Evolutionary conservation across 306 rosid genomes (phyloP).

Genomic region (Rosa multiflora): DNA sequence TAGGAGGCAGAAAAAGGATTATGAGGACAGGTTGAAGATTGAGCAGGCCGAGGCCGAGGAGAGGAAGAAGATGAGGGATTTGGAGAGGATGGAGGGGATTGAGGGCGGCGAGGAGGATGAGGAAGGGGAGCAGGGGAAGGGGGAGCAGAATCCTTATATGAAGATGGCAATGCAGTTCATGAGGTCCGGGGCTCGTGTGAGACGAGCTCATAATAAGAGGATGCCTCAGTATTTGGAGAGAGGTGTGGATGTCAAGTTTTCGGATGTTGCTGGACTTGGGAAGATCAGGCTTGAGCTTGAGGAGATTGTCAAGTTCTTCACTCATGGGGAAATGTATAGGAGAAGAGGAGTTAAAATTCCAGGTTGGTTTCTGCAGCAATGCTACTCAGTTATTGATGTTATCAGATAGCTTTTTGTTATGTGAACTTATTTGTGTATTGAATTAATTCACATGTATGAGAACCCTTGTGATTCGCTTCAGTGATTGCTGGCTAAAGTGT

Average conservation of each 20-base stretch:
- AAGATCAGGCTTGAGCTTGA: conserved; percentile 96
- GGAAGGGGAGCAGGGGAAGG: conserved; percentile 61
- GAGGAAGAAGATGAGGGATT: conserved; percentile 74
- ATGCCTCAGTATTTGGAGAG: conserved; percentile 91
- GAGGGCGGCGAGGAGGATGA: conserved; percentile 57
- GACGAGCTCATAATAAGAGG: conserved; percentile 68
- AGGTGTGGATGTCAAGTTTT: conserved; percentile 88
- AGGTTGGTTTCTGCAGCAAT: conserved; percentile 45
- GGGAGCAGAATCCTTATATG: conserved; percentile 73
- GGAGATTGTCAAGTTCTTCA: conserved; percentile 98
- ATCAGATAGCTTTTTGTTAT: neutral
- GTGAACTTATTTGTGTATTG: neutral
- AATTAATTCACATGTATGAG: neutral
- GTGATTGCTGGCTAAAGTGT: neutral
- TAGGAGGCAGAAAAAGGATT: conserved; percentile 90
- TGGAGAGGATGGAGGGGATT: conserved; percentile 65
- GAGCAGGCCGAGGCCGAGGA: conserved; percentile 93
- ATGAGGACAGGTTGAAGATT: conserved; percentile 89
- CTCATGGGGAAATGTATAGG: conserved; percentile 94
- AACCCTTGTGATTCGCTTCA: neutral
- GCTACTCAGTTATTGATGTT: conserved; percentile 11
- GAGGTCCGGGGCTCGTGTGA: conserved; percentile 93
- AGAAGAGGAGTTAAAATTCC: conserved; percentile 97
- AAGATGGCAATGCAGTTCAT: conserved; percentile 94
- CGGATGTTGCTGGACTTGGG: conserved; percentile 96